Percentiles rank a stretch among this genome's conserved stretches.
Conservation (phyloP, 2,329 filamentous ascomycete genomes). For the Pseudogymnoascus sp. region DNA sequence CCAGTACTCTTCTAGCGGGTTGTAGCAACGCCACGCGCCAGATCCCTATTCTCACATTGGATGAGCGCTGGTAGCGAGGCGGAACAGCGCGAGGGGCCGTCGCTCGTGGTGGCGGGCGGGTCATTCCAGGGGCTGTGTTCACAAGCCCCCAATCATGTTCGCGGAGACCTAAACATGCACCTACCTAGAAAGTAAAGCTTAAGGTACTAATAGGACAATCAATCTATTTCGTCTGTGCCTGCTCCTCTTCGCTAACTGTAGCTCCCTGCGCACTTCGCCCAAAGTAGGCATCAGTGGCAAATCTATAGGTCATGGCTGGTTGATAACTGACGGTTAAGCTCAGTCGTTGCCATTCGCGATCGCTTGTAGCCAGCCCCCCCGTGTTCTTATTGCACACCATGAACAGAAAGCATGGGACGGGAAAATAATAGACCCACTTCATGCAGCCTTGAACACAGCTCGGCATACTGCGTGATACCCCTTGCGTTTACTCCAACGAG, state of each 20-base stretch:
- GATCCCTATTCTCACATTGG: conserved; percentile 2
- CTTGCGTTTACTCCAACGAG: not conserved
- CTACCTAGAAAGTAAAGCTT: not conserved
- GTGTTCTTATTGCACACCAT: not conserved
- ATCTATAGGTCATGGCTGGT: not conserved
- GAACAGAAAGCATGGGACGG: not conserved
- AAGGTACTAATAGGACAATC: conserved; percentile 29
- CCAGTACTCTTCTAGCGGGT: not conserved
- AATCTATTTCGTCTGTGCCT: not conserved
- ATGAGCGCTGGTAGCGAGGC: not conserved
- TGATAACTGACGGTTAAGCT: not conserved
- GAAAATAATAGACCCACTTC: not conserved
- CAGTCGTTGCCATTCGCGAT: not conserved
- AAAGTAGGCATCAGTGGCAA: not conserved
- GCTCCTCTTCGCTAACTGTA: not conserved
- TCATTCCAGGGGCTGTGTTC: not conserved
- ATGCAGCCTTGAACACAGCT: not conserved
- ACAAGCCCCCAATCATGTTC: not conserved
- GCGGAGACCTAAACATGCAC: not conserved
- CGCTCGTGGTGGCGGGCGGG: not conserved
- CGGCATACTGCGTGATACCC: not conserved
- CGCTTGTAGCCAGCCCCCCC: too few relatives aligned
- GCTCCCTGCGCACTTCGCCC: not conserved
- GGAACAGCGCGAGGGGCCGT: not conserved
- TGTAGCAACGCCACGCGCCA: not conserved